These are phyloP conservation scores for Lophiotrema nucula DNA, from an alignment of 495 filamentous ascomycete species.

Conservation along the genomic window DNA sequence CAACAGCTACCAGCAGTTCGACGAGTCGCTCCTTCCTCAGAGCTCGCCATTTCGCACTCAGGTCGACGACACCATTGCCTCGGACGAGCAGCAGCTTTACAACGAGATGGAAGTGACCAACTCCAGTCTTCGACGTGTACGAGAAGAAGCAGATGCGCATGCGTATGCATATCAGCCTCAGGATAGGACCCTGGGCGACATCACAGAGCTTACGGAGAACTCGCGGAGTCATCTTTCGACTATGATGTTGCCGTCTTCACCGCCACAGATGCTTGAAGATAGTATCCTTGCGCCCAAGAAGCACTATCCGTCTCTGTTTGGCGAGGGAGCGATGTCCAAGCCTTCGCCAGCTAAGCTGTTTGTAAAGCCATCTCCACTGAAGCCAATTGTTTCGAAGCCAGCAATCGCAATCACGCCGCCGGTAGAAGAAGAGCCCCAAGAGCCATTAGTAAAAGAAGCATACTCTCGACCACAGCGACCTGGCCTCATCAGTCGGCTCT, in stretches of 20 bases:
- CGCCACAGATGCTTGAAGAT: constrained; percentile 12
- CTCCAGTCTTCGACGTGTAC: constrained; percentile 26
- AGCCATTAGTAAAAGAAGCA: background rate
- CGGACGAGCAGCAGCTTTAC: constrained; percentile 16
- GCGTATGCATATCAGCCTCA: constrained; percentile 13
- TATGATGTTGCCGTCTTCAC: constrained; percentile 6
- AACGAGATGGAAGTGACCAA: constrained; percentile 18
- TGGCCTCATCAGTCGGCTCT: constrained; percentile 27
- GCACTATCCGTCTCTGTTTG: constrained; percentile 23
- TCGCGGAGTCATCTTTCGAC: constrained; percentile 6
- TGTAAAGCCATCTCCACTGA: background rate
- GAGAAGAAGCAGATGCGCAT: constrained; percentile 24
- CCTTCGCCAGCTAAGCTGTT: background rate
- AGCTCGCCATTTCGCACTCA: constrained; percentile 27
- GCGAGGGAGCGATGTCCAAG: background rate
- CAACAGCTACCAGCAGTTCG: background rate
- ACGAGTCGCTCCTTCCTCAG: constrained; percentile 13
- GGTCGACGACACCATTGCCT: constrained; percentile 16
- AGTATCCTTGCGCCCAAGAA: constrained; percentile 20
- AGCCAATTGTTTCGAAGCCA: background rate
- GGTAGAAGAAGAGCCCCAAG: background rate
- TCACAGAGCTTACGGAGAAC: constrained; percentile 26
- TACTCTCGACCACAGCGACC: background rate
- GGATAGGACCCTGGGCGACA: constrained; percentile 19
- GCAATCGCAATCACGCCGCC: background rate